Base-by-base conservation (phyloP, 805 yeast genomes). In the Candida odintsovae region DNA sequence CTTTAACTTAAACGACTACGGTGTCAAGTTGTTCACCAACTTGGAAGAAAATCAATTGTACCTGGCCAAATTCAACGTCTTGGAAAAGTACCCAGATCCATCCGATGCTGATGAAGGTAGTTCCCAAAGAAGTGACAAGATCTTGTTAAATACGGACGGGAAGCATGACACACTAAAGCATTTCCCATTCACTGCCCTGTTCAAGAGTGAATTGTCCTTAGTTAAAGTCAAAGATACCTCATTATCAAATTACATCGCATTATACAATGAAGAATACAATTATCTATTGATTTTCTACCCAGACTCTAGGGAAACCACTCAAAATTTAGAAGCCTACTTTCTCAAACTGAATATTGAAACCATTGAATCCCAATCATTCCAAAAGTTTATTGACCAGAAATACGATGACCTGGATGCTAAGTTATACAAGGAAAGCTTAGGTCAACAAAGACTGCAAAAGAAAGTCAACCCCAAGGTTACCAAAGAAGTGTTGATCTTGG, bases 1-100 rank as follows among this genome's bases (percentile, higher is more conserved):
- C 21, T 50, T 51, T 48, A 56, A 56, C 38, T 47, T 57, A 18
- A 57, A 57, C 45, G 61, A 57, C 44, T 57, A 56, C 42, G 57
- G 50, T 21, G 56, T 53, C 43, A 57, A 54, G 29, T 43, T 57
- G 16, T 54, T 56, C 43, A 29, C 56, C 7, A 41, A 44, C 3
- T 50, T 45, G 20, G 53, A 55, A 36, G 57, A 52, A n/a, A 54
- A 49, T 26, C 49, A 46, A 8, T 45, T 57, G 19, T 56, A 57
- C 48, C 37, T 57, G 13, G 48, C 60, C 16, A 50, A 52, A 33
- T 46, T 57, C 25, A 47, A 50, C 35, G 42, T 56, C 12, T 39
- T 50, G 12, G 57, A 57, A 29, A 46, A 49, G 42, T 54, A 49
- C 33, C 59, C 54, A 23, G 40, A 44, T n/a, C 13, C 35, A 19